phyloP scores from a whole-genome alignment of 2,329 filamentous ascomycete species.

The Botryotinia globosa region DNA sequence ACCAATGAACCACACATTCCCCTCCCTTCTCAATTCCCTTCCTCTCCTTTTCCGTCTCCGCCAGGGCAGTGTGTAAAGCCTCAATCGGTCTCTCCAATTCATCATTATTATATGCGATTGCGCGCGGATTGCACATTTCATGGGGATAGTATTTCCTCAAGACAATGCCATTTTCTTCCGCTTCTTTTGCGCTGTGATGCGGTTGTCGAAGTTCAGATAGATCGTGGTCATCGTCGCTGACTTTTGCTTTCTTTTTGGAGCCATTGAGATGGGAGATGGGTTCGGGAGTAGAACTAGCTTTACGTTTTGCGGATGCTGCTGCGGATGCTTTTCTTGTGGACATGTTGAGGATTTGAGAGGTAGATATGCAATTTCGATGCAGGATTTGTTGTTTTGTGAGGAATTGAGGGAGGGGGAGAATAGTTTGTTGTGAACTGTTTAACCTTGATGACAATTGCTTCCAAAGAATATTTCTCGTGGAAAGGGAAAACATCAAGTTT shows the following conservation, averaged over 20 bases:
- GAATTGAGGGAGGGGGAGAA: not conserved
- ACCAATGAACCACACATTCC: slow-evolving; percentile 80
- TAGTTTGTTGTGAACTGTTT: not conserved
- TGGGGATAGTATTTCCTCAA: slow-evolving; percentile 76
- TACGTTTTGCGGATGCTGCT: slow-evolving; percentile 29
- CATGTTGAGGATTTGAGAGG: slow-evolving; percentile 21
- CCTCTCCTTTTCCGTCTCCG: slow-evolving; percentile 56
- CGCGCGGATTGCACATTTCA: slow-evolving; percentile 81
- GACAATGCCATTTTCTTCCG: slow-evolving; percentile 58
- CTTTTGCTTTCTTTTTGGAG: slow-evolving; percentile 31
- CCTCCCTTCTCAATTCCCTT: slow-evolving; percentile 49
- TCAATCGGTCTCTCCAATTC: slow-evolving; percentile 72
- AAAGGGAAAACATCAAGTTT: not conserved
- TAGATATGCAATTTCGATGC: not conserved
- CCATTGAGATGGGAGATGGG: slow-evolving; percentile 16
- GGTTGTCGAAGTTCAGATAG: slow-evolving; percentile 30
- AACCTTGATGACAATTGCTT: not conserved
- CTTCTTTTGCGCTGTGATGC: slow-evolving; percentile 39
- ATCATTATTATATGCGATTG: slow-evolving; percentile 68
- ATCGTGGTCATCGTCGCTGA: slow-evolving; percentile 22
- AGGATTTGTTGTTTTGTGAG: not conserved
- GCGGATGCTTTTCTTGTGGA: slow-evolving; percentile 26
- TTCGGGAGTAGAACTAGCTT: slow-evolving; percentile 25
- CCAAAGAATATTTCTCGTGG: not conserved
- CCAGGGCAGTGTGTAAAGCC: slow-evolving; percentile 57